Percentiles rank a stretch among this genome's conserved stretches.
These are phyloP conservation scores for Bromus sterilis DNA, from an alignment of 176 grass and related monocot species.

Conservation along the genomic window DNA sequence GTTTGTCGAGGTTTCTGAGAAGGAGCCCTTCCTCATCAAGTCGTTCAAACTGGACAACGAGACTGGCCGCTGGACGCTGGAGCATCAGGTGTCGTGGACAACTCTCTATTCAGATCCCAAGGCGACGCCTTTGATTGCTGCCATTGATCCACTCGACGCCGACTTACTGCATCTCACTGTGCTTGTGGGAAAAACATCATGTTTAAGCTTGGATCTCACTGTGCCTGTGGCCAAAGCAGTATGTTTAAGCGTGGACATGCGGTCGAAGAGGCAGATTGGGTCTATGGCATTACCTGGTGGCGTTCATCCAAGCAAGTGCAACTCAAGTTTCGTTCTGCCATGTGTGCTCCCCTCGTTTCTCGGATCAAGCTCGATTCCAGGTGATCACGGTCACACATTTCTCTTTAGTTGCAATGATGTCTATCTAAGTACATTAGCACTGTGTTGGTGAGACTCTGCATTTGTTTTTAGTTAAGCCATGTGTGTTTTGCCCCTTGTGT, in stretches of 20 bases:
- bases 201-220: not conserved
- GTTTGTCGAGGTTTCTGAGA: constrained; percentile 14
- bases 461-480: not conserved
- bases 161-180: not conserved
- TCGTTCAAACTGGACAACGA: not conserved
- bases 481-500: not conserved
- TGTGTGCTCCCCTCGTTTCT: constrained; percentile 22
- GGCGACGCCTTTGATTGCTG: not conserved
- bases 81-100: not conserved
- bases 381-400: not conserved
- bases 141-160: not conserved
- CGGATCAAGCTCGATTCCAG: not conserved
- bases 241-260: not conserved
- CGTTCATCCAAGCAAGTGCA: not conserved
- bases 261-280: not conserved
- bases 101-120: not conserved
- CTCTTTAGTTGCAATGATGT: not conserved
- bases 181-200: not conserved
- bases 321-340: not conserved
- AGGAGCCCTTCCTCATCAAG: not conserved
- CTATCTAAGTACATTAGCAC: not conserved
- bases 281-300: not conserved
- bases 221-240: not conserved
- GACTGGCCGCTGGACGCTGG: constrained; percentile 5
- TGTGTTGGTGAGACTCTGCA: not conserved